Percentiles rank a stretch among this genome's conserved stretches.
phyloP scores from a whole-genome alignment of 2,329 filamentous ascomycete species.

The Hypoxylon sp. region DNA sequence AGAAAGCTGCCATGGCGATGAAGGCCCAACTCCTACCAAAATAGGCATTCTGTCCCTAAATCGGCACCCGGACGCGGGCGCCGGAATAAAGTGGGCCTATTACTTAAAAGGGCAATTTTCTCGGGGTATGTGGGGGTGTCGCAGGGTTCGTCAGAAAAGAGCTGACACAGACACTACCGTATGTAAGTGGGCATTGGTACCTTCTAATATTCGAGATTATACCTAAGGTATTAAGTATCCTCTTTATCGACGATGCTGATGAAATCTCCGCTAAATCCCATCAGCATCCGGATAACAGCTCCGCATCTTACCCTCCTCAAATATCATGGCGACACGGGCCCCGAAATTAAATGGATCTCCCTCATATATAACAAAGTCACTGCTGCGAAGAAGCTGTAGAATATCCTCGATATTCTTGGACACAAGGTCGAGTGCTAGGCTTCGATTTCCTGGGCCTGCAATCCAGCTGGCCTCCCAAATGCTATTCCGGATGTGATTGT shows the following conservation, averaged over 20 bases:
- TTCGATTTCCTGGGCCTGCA: slow-evolving; percentile 40
- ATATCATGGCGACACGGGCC: slow-evolving; percentile 52
- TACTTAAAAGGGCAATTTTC: slow-evolving; percentile 11
- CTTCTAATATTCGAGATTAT: background rate
- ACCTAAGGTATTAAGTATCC: background rate
- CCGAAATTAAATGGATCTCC: slow-evolving; percentile 56
- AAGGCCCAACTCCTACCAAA: slow-evolving; percentile 2
- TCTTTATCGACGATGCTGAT: background rate
- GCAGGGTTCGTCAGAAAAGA: no score
- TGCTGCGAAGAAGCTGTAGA: slow-evolving; percentile 50
- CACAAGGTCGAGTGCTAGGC: slow-evolving; percentile 54
- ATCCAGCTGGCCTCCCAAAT: slow-evolving; percentile 45
- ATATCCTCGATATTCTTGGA: slow-evolving; percentile 57
- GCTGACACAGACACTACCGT: no score
- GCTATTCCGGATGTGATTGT: slow-evolving; percentile 45
- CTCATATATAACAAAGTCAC: slow-evolving; percentile 57
- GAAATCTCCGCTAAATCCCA: background rate
- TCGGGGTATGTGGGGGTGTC: slow-evolving; percentile 8
- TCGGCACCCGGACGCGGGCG: background rate
- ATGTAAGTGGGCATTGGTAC: background rate
- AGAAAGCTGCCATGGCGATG: background rate
- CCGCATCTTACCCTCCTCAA: slow-evolving; percentile 47
- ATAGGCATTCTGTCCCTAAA: background rate
- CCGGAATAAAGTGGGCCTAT: slow-evolving; percentile 2
- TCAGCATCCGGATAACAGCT: slow-evolving; percentile 40